Evolutionary conservation across 495 filamentous ascomycete genomes (phyloP), one percentile per base, ranked within the genome.

Genomic region (Parathielavia appendiculata): DNA sequence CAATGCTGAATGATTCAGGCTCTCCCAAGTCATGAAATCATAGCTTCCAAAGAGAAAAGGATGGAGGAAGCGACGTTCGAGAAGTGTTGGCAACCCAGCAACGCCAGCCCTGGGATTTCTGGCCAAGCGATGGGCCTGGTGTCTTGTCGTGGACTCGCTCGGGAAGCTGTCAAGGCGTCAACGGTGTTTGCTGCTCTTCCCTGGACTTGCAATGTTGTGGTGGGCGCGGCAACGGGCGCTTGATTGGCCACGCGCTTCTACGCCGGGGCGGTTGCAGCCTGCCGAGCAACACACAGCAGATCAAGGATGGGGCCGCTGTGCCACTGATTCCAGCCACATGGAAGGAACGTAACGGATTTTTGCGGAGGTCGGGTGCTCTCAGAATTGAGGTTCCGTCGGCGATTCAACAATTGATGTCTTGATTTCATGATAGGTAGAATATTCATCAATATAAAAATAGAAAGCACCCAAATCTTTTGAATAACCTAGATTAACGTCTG

Each of bases 151-250:
- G 26, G 30, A 50, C 17, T 48, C 19, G 59, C 6, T 45, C 51
- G 51, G 60, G 58, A 66, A 65, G 54, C 59, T 49, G 47, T 35
- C 49, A 66, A 45, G 58, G 58, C 55, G 54, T 61, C 61, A 60
- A 57, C 26, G 36, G 47, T 49, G 56, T 55, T n/a, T 45, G 52
- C 38, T 43, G 44, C 38, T 57, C 54, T 59, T n/a, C 36, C 55
- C 56, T 46, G 60, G 57, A 58, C 59, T 59, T 61, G 63, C 65
- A 60, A 69, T 69, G 69, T 71, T 70, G 63, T 71, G 69, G 67
- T 70, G 57, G 65, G 59, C 65, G 61, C 64, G 23, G 48, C 26
- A 51, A 16, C 20, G 34, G 40, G 30, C 47, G 14, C 10, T 59
- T 68, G 63, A 65, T 68, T 67, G 69, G 67, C 58, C 58, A 46